Percentiles rank a stretch among this genome's conserved stretches.
Conservation (phyloP, 331 rosid genomes). For the Rosa hybrid region DNA sequence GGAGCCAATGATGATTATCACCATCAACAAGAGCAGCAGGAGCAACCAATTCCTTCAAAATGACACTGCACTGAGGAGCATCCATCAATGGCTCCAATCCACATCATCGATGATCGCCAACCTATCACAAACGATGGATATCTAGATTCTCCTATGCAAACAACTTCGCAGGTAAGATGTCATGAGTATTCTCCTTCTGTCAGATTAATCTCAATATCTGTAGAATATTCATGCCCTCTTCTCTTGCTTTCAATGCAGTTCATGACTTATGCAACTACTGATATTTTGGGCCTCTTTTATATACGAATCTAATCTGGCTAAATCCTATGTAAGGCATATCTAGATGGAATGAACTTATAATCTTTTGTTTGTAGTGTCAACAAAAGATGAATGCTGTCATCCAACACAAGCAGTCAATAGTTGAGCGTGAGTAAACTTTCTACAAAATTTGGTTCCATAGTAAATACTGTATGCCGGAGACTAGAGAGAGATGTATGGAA, state of each 20-base stretch:
- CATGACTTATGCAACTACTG: background rate
- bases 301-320: background rate
- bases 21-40: no score
- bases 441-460: background rate
- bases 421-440: background rate
- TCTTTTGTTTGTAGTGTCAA: background rate
- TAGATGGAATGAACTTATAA: background rate
- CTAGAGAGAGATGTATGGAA: background rate
- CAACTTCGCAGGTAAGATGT: conserved; percentile 68
- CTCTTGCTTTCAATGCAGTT: background rate
- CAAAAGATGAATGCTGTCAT: background rate
- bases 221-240: background rate
- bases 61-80: no score
- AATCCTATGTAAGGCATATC: background rate
- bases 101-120: no score
- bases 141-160: conserved; percentile 89
- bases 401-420: background rate
- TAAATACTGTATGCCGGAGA: background rate
- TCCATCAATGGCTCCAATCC: no score
- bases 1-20: no score
- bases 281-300: background rate
- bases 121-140: conserved; percentile 72
- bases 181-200: background rate
- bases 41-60: no score
- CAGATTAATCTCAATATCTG: background rate